These are phyloP conservation scores for Fomitopsis pinicola DNA, from an alignment of 1,284 basidiomycete genomes.

Conservation along the genomic window DNA sequence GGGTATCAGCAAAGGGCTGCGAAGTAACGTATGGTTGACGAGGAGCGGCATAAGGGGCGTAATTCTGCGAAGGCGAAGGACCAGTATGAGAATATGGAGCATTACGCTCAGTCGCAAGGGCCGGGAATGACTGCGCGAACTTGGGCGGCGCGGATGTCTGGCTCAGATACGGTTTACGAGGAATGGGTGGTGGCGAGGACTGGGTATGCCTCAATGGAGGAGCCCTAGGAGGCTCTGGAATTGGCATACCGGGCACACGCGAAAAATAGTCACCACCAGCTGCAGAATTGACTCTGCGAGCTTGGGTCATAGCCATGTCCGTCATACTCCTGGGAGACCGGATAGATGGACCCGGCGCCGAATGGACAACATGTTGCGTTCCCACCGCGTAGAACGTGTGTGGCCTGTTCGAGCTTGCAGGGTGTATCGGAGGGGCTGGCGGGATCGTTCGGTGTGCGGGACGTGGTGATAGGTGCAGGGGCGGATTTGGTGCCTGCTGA, in stretches of 20 bases:
- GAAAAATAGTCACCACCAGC: slow-evolving; percentile 20
- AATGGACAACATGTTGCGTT: neutral
- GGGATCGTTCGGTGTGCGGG: neutral
- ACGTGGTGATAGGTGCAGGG: neutral
- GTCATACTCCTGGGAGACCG: slow-evolving; percentile 13
- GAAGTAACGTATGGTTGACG: neutral
- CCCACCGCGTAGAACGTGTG: neutral
- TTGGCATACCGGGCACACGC: neutral
- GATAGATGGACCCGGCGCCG: slow-evolving; percentile 3
- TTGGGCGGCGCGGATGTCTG: slow-evolving; percentile 20
- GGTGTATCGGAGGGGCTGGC: neutral
- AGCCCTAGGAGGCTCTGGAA: slow-evolving; percentile 1
- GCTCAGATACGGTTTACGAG: slow-evolving; percentile 26
- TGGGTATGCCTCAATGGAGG: slow-evolving; percentile 14
- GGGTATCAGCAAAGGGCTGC: neutral
- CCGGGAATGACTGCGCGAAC: slow-evolving; percentile 11
- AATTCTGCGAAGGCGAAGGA: neutral
- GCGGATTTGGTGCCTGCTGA: neutral
- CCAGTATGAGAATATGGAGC: neutral
- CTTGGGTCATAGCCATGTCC: slow-evolving; percentile 5
- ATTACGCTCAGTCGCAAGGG: neutral
- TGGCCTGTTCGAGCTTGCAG: neutral
- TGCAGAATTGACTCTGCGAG: slow-evolving; percentile 5
- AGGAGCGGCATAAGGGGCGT: neutral
- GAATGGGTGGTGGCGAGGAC: slow-evolving; percentile 25